Base-by-base conservation (phyloP, 805 yeast genomes). In the Ogataea angusta region DNA sequence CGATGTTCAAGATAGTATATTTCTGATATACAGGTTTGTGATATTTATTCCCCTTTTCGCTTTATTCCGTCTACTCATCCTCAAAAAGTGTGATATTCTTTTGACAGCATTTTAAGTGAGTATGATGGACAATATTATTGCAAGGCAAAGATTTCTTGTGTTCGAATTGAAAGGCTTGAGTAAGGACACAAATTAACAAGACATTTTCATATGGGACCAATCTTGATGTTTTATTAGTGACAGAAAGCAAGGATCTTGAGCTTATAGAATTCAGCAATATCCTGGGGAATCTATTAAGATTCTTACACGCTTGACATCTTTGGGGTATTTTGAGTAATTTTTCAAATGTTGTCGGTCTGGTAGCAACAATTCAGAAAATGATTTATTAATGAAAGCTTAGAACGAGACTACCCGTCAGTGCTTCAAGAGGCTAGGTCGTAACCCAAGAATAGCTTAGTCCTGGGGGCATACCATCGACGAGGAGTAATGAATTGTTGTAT, bases 171-270 rank as follows among this genome's bases (percentile, higher is more conserved):
- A 48, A 7, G 53, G 60, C 4, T 13, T 30, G 8, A 48, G 62
- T 1, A 48, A 30, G 10, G 62, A 63, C 45, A 30, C 42, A 6
- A 63, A 64, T 40, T 42, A 57, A n/a, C 67, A 62, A 45, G 63
- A 60, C 40, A 44, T 63, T 4, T 31, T 46, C 6, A 52, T 64
- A 6, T 57, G 62, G 58, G 48, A 54, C n/a, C 46, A 56, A 62
- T 42, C 27, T 64, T 15, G 68, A 64, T 45, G 55, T 64, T 1
- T 61, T 64, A 28, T 27, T 64, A 7, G 38, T 56, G 3, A 62
- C 65, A 1, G 54, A 57, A 24, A 33, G 55, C 29, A 43, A 41
- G 2, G 32, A 44, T 14, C 31, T 51, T 8, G 50, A 46, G 9
- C 31, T 22, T n/a, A 10, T 6, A 9, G 2, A 12, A 6, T 3